phyloP scores from a whole-genome alignment of 2,329 filamentous ascomycete genomes.

The Talaromyces piceae region DNA sequence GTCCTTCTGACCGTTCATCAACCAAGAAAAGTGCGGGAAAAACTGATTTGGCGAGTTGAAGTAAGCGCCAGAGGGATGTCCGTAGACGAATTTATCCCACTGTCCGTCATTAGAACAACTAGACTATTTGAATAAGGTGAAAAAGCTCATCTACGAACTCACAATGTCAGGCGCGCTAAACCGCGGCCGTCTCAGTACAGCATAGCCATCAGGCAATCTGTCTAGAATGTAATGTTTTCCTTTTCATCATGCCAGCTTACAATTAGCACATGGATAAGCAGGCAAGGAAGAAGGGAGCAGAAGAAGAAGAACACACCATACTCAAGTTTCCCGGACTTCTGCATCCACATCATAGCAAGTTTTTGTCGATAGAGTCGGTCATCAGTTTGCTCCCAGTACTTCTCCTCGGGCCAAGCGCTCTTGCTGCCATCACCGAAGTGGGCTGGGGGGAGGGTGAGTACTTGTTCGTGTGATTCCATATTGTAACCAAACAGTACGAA shows the following conservation, averaged over 20 bases:
- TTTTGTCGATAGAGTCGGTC: conserved; percentile 42
- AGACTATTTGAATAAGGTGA: background rate
- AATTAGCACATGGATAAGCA: background rate
- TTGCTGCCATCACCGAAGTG: conserved; percentile 33
- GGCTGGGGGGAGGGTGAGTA: conserved; percentile 24
- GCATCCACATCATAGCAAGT: conserved; percentile 43
- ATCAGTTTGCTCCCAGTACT: conserved; percentile 29
- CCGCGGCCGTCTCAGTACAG: conserved; percentile 44
- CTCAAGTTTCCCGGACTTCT: conserved; percentile 31
- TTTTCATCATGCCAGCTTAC: too few relatives aligned
- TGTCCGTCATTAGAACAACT: conserved; percentile 15
- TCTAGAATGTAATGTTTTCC: conserved; percentile 46
- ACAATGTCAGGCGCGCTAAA: conserved; percentile 27
- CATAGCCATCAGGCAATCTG: conserved; percentile 48
- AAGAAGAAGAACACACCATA: conserved; percentile 22
- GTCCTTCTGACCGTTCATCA: conserved; percentile 43
- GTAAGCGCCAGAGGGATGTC: conserved; percentile 44
- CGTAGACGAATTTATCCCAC: conserved; percentile 50
- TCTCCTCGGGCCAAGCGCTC: conserved; percentile 28
- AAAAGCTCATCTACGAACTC: conserved; percentile 14
- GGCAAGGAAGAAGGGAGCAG: background rate
- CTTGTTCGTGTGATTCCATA: conserved; percentile 2
- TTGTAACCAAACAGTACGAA: background rate
- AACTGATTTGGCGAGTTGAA: conserved; percentile 51
- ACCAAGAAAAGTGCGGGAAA: conserved; percentile 49